These are phyloP conservation scores for Microdochium trichocladiopsis DNA, from an alignment of 2,329 filamentous ascomycete species.

Conservation along the genomic window DNA sequence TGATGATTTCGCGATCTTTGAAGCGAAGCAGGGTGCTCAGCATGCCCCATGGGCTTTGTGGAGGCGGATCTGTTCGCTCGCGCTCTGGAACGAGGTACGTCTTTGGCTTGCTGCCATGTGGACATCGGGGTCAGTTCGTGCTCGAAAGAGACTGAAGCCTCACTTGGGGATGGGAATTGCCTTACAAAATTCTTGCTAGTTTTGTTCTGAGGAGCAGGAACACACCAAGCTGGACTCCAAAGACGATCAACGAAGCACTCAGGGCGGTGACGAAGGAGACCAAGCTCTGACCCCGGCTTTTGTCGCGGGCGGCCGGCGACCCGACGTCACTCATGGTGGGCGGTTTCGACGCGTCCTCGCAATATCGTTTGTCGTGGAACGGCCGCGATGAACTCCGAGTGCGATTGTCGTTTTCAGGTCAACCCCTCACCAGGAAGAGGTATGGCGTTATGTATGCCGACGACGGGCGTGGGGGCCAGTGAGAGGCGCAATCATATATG, in stretches of 20 bases:
- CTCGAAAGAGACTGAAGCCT: neutral
- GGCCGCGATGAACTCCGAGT: too few relatives aligned
- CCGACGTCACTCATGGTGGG: neutral
- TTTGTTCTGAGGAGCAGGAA: slow-evolving; percentile 75
- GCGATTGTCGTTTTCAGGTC: too few relatives aligned
- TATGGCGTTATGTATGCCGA: too few relatives aligned
- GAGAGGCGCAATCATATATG: too few relatives aligned
- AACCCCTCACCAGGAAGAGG: too few relatives aligned
- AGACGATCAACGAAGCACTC: slow-evolving; percentile 53
- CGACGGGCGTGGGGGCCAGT: too few relatives aligned
- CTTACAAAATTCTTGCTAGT: slow-evolving; percentile 75
- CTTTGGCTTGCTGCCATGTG: slow-evolving; percentile 58
- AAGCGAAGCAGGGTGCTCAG: slow-evolving; percentile 57
- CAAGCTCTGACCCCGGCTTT: slow-evolving; percentile 34
- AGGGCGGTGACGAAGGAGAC: slow-evolving; percentile 59
- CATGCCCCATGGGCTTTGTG: slow-evolving; percentile 44
- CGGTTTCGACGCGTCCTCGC: neutral
- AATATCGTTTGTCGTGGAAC: too few relatives aligned
- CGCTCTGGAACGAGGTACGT: slow-evolving; percentile 82
- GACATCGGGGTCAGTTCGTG: neutral
- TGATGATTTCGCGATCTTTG: slow-evolving; percentile 75
- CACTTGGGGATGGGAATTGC: slow-evolving; percentile 6
- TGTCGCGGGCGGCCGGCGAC: slow-evolving; percentile 12
- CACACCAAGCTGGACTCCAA: slow-evolving; percentile 56
- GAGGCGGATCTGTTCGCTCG: slow-evolving; percentile 73